Base-by-base conservation (phyloP, 192 early-diverging fungal species). In the Mortierella alpina region DNA sequence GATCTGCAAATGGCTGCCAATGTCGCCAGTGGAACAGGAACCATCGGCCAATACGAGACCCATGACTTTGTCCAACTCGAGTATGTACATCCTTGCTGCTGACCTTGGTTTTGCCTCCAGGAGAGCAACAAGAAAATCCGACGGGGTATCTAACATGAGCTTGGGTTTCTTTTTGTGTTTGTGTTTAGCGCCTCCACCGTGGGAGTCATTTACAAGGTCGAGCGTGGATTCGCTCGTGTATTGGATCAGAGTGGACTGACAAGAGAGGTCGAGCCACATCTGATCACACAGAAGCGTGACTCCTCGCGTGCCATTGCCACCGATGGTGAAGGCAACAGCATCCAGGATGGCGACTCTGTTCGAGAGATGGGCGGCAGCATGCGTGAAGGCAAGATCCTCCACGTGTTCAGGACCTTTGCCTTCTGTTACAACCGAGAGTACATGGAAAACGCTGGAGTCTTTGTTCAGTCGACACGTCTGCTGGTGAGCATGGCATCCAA, bases 61-160 rank as follows among this genome's bases (percentile, higher is more conserved):
- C 91, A 96, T 57, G 97, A 99, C 68, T 86, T 97, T 41, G 96
- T 98, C 17, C 88, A 92, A 66, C 84, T 97, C 23, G 90, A 91
- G 87, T 91, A 66, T 15, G 31, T 31, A 3, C 31, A 31, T 31
- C 31, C 59, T 66, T 41, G 17, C 20, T 48, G 41, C 39, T 42
- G 39, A 18, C 8, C n/a, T 0, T 23, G 20, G 8, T 12, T 46
- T 48, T 31, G 31, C n/a, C n/a, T n/a, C n/a, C 31, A 31, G 1
- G 31, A 31, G 31, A 31, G 31, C 31, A 31, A 31, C 31, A 2
- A 31, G 31, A 31, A 31, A 31, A 31, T 31, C 3, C 31, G 31
- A 31, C 31, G 31, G 31, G 31, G 1, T 31, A 31, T 31, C 31
- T 31, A 31, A 31, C 31, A 31, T 31, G 59, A 52, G 41, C 20